These are phyloP conservation scores for Glycine latifolia DNA, from an alignment of 306 rosid species.

Conservation along the genomic window DNA sequence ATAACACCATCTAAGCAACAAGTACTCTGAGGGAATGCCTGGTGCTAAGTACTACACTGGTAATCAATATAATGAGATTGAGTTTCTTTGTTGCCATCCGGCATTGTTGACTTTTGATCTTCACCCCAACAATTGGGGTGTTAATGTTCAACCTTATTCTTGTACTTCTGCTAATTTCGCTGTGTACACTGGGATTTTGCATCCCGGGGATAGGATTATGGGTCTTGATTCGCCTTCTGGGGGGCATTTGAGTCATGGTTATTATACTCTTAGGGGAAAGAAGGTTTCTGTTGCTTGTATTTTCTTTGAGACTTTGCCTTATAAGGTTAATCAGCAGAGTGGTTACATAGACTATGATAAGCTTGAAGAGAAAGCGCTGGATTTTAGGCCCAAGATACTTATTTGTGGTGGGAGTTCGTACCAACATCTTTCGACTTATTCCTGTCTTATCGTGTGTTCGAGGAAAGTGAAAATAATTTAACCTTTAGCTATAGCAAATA, in stretches of 20 bases:
- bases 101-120: constrained; percentile 77
- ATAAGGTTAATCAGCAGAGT: constrained; percentile 78
- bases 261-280: constrained; percentile 75
- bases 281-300: constrained; percentile 77
- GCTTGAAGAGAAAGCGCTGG: constrained; percentile 85
- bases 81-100: constrained; percentile 76
- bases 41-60: constrained; percentile 81
- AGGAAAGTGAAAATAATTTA: constrained; percentile 4
- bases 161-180: constrained; percentile 89
- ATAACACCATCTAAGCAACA: constrained; percentile 83
- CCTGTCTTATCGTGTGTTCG: constrained; percentile 8
- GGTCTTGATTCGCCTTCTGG: constrained; percentile 90
- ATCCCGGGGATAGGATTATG: constrained; percentile 81
- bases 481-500: background rate
- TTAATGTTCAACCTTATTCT: constrained; percentile 91
- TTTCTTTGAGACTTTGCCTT: constrained; percentile 78
- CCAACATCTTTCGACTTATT: constrained; percentile 8
- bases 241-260: constrained; percentile 93
- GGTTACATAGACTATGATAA: constrained; percentile 80
- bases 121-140: constrained; percentile 81
- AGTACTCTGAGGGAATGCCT: constrained; percentile 87
- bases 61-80: constrained; percentile 78
- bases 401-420: constrained; percentile 93
- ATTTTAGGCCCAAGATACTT: constrained; percentile 82
- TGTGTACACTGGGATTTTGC: constrained; percentile 77